A percentile compares a stretch with the other conserved stretches of the same genome.
phyloP scores from a whole-genome alignment of 169 alveolate genomes.

The Plasmodium adleri region DNA sequence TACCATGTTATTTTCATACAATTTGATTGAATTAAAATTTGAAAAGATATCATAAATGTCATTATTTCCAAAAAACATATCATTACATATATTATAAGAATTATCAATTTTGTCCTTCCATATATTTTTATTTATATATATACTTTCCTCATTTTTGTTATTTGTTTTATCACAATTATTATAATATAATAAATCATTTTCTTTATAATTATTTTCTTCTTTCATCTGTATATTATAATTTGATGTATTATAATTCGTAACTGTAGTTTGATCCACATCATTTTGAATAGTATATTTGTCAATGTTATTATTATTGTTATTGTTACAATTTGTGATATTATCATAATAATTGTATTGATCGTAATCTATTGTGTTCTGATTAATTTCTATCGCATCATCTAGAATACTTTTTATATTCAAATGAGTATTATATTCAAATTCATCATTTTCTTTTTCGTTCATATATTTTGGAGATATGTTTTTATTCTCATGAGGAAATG shows the following conservation, averaged over 20 bases:
- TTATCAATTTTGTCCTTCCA: slow-evolving; percentile 10
- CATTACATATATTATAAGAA: slow-evolving; percentile 57
- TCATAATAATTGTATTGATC: slow-evolving; percentile 40
- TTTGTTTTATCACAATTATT: slow-evolving; percentile 4
- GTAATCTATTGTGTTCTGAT: slow-evolving; percentile 16
- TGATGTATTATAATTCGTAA: background rate
- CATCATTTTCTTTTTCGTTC: slow-evolving; percentile 15
- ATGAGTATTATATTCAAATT: slow-evolving; percentile 23
- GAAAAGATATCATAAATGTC: slow-evolving; percentile 61
- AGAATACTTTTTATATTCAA: slow-evolving; percentile 50
- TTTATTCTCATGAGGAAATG: background rate
- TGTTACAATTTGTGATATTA: background rate
- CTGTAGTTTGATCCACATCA: background rate
- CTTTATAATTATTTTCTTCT: slow-evolving; percentile 3
- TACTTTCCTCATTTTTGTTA: slow-evolving; percentile 1
- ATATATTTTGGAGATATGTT: slow-evolving; percentile 10
- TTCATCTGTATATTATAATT: slow-evolving; percentile 15
- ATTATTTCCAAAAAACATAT: slow-evolving; percentile 53
- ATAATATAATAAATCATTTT: slow-evolving; percentile 1
- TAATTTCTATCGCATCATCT: slow-evolving; percentile 64
- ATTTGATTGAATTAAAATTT: slow-evolving; percentile 18
- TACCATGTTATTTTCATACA: slow-evolving; percentile 4
- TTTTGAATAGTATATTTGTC: background rate
- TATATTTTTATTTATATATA: background rate
- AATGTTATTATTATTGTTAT: background rate